Conservation (phyloP, 176 grass and related monocot genomes). For the Tillandsia leiboldiana region DNA sequence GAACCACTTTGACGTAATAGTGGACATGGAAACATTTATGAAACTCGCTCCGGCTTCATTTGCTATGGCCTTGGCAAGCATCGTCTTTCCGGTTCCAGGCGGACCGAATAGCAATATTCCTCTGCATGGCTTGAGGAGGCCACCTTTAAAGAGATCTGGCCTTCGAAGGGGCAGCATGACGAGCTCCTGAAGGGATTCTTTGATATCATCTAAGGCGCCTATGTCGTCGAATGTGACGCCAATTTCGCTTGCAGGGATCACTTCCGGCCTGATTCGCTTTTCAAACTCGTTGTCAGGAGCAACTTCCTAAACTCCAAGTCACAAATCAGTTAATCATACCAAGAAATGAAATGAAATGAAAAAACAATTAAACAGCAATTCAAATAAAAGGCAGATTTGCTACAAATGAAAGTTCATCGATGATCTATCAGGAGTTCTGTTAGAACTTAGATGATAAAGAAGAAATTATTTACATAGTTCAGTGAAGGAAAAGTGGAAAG, state of each 20-base stretch:
- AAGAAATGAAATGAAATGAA: not conserved
- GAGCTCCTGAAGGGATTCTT: slow-evolving; percentile 81
- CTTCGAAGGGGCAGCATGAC: slow-evolving; percentile 72
- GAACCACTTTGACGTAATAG: slow-evolving; percentile 80
- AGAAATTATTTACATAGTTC: too few species aligned
- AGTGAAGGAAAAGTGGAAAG: too few species aligned
- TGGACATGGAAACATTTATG: slow-evolving; percentile 81
- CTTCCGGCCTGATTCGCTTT: slow-evolving; percentile 74
- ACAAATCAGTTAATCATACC: not conserved
- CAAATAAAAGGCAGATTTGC: too few species aligned
- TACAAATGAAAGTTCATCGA: not conserved
- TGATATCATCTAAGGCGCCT: slow-evolving; percentile 67
- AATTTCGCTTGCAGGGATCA: slow-evolving; percentile 72
- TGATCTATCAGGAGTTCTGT: too few species aligned
- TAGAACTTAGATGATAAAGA: too few species aligned
- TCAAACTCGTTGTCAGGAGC: slow-evolving; percentile 74
- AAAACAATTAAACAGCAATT: not conserved
- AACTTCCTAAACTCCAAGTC: slow-evolving; percentile 30
- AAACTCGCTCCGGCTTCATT: slow-evolving; percentile 83
- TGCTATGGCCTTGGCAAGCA: slow-evolving; percentile 83
- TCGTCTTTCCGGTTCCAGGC: slow-evolving; percentile 75
- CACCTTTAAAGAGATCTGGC: slow-evolving; percentile 78
- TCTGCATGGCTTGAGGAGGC: slow-evolving; percentile 68
- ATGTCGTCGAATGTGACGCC: slow-evolving; percentile 79
- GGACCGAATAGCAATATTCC: slow-evolving; percentile 80